Conservation (phyloP, 345 rosid species). For the Salix purpurea region DNA sequence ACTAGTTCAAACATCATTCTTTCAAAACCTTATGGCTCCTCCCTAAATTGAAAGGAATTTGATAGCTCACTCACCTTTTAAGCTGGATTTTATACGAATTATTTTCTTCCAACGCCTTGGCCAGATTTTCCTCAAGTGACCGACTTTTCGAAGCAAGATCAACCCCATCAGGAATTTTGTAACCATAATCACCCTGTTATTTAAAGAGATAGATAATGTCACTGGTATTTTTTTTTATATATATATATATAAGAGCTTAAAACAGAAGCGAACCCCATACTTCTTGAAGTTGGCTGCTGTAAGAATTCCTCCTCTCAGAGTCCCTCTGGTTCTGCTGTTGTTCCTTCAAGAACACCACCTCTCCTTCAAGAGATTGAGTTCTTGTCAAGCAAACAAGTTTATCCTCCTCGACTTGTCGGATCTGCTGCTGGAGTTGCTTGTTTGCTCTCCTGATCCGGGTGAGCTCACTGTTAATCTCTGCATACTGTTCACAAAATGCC, state of each 20-base stretch:
- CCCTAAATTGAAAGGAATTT: background rate
- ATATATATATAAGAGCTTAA: background rate
- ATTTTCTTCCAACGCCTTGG: slow-evolving; percentile 29
- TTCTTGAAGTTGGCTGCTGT: slow-evolving; percentile 17
- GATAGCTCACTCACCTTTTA: slow-evolving; percentile 24
- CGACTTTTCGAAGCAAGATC: slow-evolving; percentile 23
- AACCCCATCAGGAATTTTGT: background rate
- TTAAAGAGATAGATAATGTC: no score
- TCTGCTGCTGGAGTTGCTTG: slow-evolving; percentile 34
- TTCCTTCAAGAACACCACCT: slow-evolving; percentile 32
- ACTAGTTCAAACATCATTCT: no score
- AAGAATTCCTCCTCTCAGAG: slow-evolving; percentile 1
- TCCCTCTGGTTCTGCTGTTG: slow-evolving; percentile 25
- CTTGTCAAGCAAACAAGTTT: slow-evolving; percentile 24
- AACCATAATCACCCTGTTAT: slow-evolving; percentile 22
- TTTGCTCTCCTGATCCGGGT: slow-evolving; percentile 34
- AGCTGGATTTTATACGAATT: slow-evolving; percentile 24
- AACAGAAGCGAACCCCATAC: slow-evolving; percentile 15
- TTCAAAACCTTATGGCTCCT: no score
- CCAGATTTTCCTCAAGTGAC: slow-evolving; percentile 32
- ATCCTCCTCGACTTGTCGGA: slow-evolving; percentile 43
- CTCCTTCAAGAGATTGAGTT: slow-evolving; percentile 41
- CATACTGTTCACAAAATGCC: slow-evolving; percentile 23
- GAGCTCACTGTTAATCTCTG: slow-evolving; percentile 37
- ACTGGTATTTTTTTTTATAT: no score